phyloP scores from a whole-genome alignment of 2,329 filamentous ascomycete genomes.

The Magnaporthiopsis incrustans region DNA sequence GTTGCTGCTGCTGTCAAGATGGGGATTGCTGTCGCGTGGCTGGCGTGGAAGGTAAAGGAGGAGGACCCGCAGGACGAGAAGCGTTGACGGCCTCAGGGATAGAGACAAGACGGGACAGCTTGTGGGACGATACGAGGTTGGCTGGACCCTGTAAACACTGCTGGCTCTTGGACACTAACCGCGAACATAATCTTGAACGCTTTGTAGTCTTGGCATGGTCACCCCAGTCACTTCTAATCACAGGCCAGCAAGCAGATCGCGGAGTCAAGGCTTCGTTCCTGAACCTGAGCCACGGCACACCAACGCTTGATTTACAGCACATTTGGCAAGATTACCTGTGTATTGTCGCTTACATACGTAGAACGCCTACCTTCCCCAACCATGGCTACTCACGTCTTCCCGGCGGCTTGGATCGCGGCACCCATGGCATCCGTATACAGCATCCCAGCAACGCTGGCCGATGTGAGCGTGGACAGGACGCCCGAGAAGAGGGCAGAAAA shows the following conservation, averaged over 20 bases:
- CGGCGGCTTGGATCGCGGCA: constrained; percentile 2
- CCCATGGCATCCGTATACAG: constrained; percentile 27
- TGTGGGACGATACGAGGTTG: not conserved
- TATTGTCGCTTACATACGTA: not conserved
- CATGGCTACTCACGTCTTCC: not conserved
- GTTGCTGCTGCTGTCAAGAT: constrained; percentile 36
- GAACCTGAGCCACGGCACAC: not conserved
- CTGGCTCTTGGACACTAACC: no score
- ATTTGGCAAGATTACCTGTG: not conserved
- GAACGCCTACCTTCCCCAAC: no score
- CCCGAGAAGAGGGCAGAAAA: constrained; percentile 71
- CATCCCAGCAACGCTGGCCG: constrained; percentile 70
- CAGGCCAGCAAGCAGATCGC: no score
- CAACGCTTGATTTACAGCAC: not conserved
- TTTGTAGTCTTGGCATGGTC: no score
- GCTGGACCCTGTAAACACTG: no score
- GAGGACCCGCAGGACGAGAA: not conserved
- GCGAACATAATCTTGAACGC: no score
- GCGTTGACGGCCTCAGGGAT: not conserved
- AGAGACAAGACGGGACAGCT: no score
- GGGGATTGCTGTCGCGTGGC: constrained; percentile 25
- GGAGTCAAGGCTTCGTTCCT: not conserved
- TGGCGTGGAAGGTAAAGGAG: constrained; percentile 13
- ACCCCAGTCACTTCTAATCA: no score
- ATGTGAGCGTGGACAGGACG: constrained; percentile 70